Base-by-base conservation (phyloP, 352 stramenopile genomes). In the Paralagenidium karlingii region DNA sequence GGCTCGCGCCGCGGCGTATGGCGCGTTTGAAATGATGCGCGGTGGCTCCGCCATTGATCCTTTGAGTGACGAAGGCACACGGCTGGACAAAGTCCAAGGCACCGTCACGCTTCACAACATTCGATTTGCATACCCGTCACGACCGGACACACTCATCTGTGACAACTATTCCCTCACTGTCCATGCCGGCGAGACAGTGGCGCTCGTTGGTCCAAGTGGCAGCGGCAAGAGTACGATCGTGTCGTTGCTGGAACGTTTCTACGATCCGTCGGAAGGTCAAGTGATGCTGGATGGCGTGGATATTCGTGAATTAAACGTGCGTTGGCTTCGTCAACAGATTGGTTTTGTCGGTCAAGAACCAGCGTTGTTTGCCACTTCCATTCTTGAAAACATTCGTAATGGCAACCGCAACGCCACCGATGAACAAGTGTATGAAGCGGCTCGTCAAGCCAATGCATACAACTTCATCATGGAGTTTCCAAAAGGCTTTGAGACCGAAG, bases 321-420 rank as follows among this genome's bases (percentile, higher is more conserved):
- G 65, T 20, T 84, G 68, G 68, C 43, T 83, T n/a, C 62, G 74
- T 2, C 40, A 58, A 7, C 60, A 73, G 22, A 79, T 98, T 43
- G 81, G 78, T 11, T 58, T 95, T 33, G 89, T 98, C 10, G 54
- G 59, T 2, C 93, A 98, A 46, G 88, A 97, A 58, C 90, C 90
- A 6, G 63, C 65, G 15, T 58, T 98, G 9, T 97, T 98, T 40
- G 60, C 74, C 15, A 67, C 54, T 40, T 70, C 57, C 11, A 78
- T 76, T 38, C 45, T 67, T 21, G 75, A 77, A 45, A 90, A 91
- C 33, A 84, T 95, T 30, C 58, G 58, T 1, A 70, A 94, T 48
- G 83, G 82, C 3, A 61, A 55, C 33, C 59, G 63, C 26, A 38
- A 53, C 19, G 76, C 77, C 12, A 83, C 53, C 10, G 43, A 84